phyloP scores from a whole-genome alignment of 2,329 filamentous ascomycete species.

The Talaromyces sp. region DNA sequence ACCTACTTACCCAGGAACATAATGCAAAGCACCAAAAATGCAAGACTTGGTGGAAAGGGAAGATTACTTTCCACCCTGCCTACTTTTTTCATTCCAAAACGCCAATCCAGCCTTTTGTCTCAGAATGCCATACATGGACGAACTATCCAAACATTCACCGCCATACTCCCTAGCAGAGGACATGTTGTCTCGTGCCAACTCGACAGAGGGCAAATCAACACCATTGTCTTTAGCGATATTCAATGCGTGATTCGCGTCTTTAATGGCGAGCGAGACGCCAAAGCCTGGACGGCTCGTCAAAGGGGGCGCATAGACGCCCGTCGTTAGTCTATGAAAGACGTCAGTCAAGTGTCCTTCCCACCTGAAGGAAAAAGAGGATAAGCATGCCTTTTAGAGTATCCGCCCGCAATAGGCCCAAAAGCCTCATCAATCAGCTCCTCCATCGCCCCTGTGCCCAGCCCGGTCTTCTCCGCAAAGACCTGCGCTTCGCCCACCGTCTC shows the following conservation, averaged over 20 bases:
- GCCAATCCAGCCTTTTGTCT: constrained; percentile 35
- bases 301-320: constrained; percentile 41
- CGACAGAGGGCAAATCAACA: constrained; percentile 33
- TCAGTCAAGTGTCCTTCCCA: not conserved
- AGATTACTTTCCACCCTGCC: constrained; percentile 18
- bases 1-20: not conserved
- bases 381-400: constrained; percentile 40
- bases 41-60: not conserved
- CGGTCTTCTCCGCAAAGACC: constrained; percentile 46
- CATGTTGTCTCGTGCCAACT: constrained; percentile 36
- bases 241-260: constrained; percentile 36
- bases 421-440: constrained; percentile 43
- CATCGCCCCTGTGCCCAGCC: constrained; percentile 41
- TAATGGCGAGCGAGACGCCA: constrained; percentile 37
- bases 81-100: constrained; percentile 40
- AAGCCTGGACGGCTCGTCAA: constrained; percentile 35
- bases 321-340: constrained; percentile 34
- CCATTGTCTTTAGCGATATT: constrained; percentile 31
- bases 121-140: constrained; percentile 37
- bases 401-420: constrained; percentile 43
- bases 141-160: constrained; percentile 38
- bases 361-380: not conserved
- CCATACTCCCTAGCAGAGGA: constrained; percentile 34
- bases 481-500: constrained; percentile 46
- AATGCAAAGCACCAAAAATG: not conserved